Base-by-base conservation (phyloP, 1,139 yeast genomes). In the Saccharomyces hybrid region DNA sequence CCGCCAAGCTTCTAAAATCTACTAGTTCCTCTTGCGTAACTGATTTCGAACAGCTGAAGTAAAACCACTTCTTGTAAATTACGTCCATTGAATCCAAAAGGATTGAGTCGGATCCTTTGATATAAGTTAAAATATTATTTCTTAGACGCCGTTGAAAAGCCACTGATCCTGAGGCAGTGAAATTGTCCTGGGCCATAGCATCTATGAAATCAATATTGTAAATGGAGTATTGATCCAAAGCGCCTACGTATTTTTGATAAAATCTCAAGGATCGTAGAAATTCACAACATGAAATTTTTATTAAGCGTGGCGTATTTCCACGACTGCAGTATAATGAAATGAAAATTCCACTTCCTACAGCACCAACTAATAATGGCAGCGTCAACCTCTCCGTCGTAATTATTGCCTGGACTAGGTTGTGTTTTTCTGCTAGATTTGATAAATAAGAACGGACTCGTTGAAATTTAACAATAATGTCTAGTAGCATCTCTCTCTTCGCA, bases 141-240 rank as follows among this genome's bases (percentile, higher is more conserved):
- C 81, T 75, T 56, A 87, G 73, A 56, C 82, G 78, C 65, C 88
- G 86, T 65, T 88, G 93, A 31, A 86, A 76, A 0, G 95, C 90
- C 16, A 86, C 87, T 29, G 84, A 79, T n/a, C 95, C 93, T 0
- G 93, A 84, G 52, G 87, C 83, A 3, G 84, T 81, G 32, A 78
- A 74, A 32, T 75, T 79, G 58, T 85, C 90, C n/a, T 79, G 71
- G 8, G 82, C 71, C 54, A 86, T 75, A 8, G 74, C 71, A 41
- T 70, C 64, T 54, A 82, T 80, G 6, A 88, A 77, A 3, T 76
- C 80, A 0, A 74, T 56, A 57, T 80, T 79, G 29, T 73, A 68
- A 4, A 65, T 63, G 50, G 56, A 56, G 56, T 64, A 49, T 42
- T 54, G 50, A 51, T 61, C 58, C 34, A 60, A 52, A 50, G 55